Evolutionary conservation across 352 stramenopile genomes (phyloP).

Genomic region (Phytophthora fragariae): DNA sequence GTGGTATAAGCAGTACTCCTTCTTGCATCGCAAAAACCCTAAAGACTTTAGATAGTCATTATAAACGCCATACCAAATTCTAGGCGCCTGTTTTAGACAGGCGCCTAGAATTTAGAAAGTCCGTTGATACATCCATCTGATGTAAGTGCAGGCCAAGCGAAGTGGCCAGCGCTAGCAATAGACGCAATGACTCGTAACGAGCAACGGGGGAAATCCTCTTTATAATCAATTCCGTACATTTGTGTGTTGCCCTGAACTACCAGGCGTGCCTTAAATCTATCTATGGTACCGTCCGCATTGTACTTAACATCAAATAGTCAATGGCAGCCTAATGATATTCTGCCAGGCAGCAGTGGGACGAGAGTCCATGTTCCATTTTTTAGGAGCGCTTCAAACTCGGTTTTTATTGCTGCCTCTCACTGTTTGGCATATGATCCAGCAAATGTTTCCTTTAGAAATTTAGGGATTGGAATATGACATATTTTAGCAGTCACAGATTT

Average conservation of each 20-base stretch:
- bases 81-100: too few species aligned
- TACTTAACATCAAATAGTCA: slow-evolving; percentile 21
- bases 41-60: too few species aligned
- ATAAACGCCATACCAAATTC: too few species aligned
- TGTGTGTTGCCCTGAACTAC: slow-evolving; percentile 5
- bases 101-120: too few species aligned
- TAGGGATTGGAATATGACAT: neutral
- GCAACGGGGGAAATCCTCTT: slow-evolving; percentile 12
- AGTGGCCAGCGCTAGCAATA: slow-evolving; percentile 2
- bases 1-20: too few species aligned
- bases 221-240: slow-evolving; percentile 22
- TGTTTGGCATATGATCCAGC: neutral
- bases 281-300: neutral
- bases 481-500: too few species aligned
- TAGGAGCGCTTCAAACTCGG: neutral
- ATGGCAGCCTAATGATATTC: slow-evolving; percentile 9
- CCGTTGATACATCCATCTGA: slow-evolving; percentile 6
- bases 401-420: neutral
- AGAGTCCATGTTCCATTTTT: neutral
- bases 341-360: neutral
- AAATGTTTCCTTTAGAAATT: neutral
- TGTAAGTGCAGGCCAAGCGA: slow-evolving; percentile 1
- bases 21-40: too few species aligned
- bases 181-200: slow-evolving; percentile 10
- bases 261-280: neutral